Evolutionary conservation across 2,329 filamentous ascomycete genomes (phyloP).

Genomic region (Cordyceps javanica): DNA sequence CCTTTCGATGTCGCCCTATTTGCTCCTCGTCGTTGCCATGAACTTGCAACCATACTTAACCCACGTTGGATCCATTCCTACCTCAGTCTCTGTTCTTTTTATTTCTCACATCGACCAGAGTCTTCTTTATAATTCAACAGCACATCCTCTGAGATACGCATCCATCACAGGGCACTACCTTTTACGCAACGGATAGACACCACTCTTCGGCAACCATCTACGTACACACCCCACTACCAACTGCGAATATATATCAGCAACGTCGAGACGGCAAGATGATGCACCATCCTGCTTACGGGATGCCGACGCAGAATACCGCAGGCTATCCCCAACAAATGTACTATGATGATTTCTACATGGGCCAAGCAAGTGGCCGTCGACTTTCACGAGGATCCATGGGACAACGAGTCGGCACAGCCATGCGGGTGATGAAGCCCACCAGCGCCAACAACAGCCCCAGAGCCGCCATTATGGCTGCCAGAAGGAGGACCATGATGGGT

Average conservation of each 20-base stretch:
- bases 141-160: background rate
- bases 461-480: constrained; percentile 39
- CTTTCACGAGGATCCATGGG: constrained; percentile 44
- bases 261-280: constrained; percentile 10
- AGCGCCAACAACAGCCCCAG: constrained; percentile 66
- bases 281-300: constrained; percentile 13
- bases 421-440: constrained; percentile 58
- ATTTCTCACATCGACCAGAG: background rate
- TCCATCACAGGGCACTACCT: background rate
- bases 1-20: constrained; percentile 12
- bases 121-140: background rate
- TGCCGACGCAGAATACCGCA: constrained; percentile 7
- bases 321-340: constrained; percentile 26
- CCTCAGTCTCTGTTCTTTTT: background rate
- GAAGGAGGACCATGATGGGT: constrained; percentile 52
- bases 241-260: background rate
- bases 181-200: background rate
- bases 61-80: constrained; percentile 3
- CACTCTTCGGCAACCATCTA: background rate
- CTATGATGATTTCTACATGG: constrained; percentile 45
- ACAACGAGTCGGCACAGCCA: constrained; percentile 42
- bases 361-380: constrained; percentile 43
- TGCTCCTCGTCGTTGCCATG: constrained; percentile 10
- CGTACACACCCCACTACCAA: constrained; percentile 9
- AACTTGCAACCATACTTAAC: constrained; percentile 12